Evolutionary conservation across 176 grass and related monocot genomes (phyloP), one percentile per base, ranked within the genome.

Genomic region (bread wheat (Triticum aestivum)): DNA sequence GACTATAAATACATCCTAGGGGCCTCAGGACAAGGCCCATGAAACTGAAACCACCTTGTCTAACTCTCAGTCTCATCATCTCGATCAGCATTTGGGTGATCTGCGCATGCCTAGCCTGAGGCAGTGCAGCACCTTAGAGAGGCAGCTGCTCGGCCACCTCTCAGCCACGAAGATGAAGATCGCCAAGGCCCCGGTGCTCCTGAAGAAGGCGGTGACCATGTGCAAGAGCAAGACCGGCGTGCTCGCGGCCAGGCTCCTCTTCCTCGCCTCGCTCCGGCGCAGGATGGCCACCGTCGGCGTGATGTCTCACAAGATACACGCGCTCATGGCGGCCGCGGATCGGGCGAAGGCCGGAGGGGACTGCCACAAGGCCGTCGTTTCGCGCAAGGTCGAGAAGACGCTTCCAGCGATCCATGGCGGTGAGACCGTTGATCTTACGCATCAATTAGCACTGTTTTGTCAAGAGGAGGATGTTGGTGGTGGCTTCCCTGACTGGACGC

Each of bases 221-320:
- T 45, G 95, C 17, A 98, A 82, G 86, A 85, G 82, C 80, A 98
- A 91, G 86, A 82, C 90, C 6, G 70, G 79, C 13, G 77, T 77
- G 9, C 38, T 98, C 6, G 87, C 81, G 65, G 85, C 82, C 30
- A 89, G 87, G 77, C 70, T 94, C 10, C 66, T 89, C 73, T 7
- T 98, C n/a, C 37, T 98, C 9, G 78, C 78, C 11, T 79, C 93
- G 5, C 84, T 94, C 14, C 86, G 65, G 39, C 81, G 90, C 32
- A 88, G 85, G 63, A 83, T 89, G 66, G 30, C 88, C 6, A 20
- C 84, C 27, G 63, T 90, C 30, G 82, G 78, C 3, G 34, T 82
- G 2, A 73, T 94, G 29, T 91, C 91, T 23, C 79, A 82, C 79
- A 89, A 87, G 79, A 98, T 98, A 74, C 91, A 94, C 11, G 86